Base-by-base conservation (phyloP, 1,139 yeast species). In the Wickerhamomyces sp. region DNA sequence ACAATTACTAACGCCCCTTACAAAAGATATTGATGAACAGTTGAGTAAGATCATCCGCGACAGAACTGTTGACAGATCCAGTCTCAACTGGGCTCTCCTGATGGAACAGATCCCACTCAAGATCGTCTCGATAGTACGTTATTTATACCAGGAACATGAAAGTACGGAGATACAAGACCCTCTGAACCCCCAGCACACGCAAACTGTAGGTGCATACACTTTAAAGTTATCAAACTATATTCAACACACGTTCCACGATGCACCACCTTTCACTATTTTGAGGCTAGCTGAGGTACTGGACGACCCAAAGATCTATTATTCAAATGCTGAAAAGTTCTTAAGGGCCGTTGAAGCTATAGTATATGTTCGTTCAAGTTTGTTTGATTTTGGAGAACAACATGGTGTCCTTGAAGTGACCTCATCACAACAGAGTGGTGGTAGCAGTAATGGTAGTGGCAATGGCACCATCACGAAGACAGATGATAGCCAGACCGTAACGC, bases 221-320 rank as follows among this genome's bases (percentile, higher is more conserved):
- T 31, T 26, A n/a, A 44, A 51, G 7, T 42, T 64, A 10, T 36
- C 51, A 13, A 32, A 37, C 1, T 43, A 50, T 19, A 46, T 72
- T 24, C 14, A n/a, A 1, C 41, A 33, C 4, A 51, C 49, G 25
- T 75, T 71, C 44, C 16, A 39, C 1, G 42, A 46, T 1, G 40
- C 52, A 2, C 80, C 85, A 1, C 87, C 86, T 0, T 79, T 76
- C 52, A 78, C 85, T 0, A 49, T 76, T 2, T 63, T 67, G 31
- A 55, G 87, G 35, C 45, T 79, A 8, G 70, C 78, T 0, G 87
- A 80, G 51, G 53, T 80, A 15, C 42, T 78, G 2, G 33, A 55
- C 1, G 53, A 60, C 12, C 80, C 81, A 0, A 43, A 42, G 14
- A 61, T 62, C 16, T 66, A 64, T 45, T 59, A 59, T 28, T 42